Conservation (phyloP, 1,284 basidiomycete species). For the Ceratobasidium sp. region DNA sequence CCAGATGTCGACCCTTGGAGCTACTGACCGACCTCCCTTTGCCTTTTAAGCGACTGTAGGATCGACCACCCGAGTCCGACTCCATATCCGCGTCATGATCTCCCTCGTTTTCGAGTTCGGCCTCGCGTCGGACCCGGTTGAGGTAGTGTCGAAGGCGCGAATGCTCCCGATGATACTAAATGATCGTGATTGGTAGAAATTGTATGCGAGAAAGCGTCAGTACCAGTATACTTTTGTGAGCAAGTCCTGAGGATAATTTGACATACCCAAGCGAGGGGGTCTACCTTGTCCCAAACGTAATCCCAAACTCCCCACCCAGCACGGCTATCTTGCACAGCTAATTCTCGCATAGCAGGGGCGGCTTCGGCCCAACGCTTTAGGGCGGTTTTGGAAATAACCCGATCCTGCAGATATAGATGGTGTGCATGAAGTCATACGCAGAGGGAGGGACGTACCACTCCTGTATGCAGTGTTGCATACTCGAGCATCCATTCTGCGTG, state of each 20-base stretch:
- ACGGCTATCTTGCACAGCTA: conserved; percentile 2
- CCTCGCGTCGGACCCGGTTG: background rate
- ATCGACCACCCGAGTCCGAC: background rate
- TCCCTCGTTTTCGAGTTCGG: background rate
- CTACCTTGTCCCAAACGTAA: conserved; percentile 4
- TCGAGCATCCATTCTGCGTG: conserved; percentile 29
- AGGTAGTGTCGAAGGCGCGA: background rate
- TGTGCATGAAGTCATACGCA: background rate
- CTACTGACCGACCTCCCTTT: too few relatives aligned
- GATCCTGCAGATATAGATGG: conserved; percentile 3
- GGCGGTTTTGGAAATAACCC: background rate
- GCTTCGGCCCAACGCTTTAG: background rate
- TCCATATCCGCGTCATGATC: background rate
- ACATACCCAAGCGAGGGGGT: background rate
- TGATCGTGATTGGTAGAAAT: background rate
- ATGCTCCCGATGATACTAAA: background rate
- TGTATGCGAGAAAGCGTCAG: background rate
- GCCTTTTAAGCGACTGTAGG: too few relatives aligned
- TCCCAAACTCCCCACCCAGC: conserved; percentile 31
- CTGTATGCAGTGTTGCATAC: background rate
- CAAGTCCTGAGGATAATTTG: background rate
- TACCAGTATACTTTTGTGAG: too few relatives aligned
- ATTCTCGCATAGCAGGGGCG: conserved; percentile 15
- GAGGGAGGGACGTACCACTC: background rate
- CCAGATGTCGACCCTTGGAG: too few relatives aligned